Base-by-base conservation (phyloP, 2,329 filamentous ascomycete genomes). In the Ceratocystis papillata region DNA sequence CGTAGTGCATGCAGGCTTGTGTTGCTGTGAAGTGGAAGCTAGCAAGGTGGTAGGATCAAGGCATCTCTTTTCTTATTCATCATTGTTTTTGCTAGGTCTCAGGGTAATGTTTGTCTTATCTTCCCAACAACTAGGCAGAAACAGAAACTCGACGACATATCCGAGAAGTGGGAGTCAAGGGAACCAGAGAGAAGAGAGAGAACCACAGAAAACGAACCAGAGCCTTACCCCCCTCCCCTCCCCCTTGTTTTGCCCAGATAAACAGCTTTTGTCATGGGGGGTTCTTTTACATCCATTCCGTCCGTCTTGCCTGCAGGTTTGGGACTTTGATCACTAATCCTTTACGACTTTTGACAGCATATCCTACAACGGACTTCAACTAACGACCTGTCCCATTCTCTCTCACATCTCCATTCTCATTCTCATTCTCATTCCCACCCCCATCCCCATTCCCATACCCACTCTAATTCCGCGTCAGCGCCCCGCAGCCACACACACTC, bases 341-440 rank as follows among this genome's bases (percentile, higher is more conserved):
- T 59, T 33, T 59, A 59, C 20, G 25, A 37, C 44, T 45, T 41
- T 41, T 6, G 48, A 44, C 10, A 67, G 66, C 66, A 67, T 55
- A 67, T 67, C 25, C 44, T 67, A 20, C 50, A 57, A 8, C 53
- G 66, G 5, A 65, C 55, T 44, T 61, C 63, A 48, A 64, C 55
- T 10, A 60, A 30, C 25, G 62, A 67, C 28, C 28, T 61, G 37
- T 62, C 62, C 46, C 59, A 57, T 22, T 12, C 64, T n/a, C 44
- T 53, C 33, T 30, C 63, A 45, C 46, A 53, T 22, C 45, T 37
- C 10, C 61, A 59, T 7, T 62, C 53, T 57, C 50, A 57, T 5
- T 28, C 50, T 20, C 30, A 57, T 57, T 57, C 50, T 6, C 17
- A 33, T 7, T 57, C 53, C 33, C 28, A 25, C 33, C 33, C 50